Percentiles rank a stretch among this genome's conserved stretches.
Evolutionary conservation across 805 yeast species (phyloP).

Genomic region (Kluyveromyces starmeri): DNA sequence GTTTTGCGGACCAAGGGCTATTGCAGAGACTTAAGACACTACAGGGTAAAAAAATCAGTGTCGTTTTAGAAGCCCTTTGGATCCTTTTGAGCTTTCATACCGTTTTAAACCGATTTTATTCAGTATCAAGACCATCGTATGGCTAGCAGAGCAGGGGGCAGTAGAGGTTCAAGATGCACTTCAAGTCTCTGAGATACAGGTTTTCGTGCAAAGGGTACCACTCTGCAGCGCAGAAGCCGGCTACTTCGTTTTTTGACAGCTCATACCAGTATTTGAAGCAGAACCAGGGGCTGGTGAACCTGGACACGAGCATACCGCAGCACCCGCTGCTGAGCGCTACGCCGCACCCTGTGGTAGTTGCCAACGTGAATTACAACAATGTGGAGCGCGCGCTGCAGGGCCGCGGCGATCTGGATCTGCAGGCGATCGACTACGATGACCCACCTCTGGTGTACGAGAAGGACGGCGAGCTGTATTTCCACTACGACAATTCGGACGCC

Average conservation of each 20-base stretch:
- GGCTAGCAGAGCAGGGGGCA: no score
- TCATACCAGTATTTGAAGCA: slow-evolving; percentile 34
- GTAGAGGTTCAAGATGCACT: slow-evolving; percentile 25
- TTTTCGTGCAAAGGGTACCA: slow-evolving; percentile 31
- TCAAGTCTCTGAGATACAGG: slow-evolving; percentile 34
- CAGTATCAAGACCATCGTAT: no score
- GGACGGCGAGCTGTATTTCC: background rate
- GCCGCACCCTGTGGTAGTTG: slow-evolving; percentile 32
- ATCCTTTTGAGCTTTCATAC: no score
- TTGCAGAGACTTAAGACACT: no score
- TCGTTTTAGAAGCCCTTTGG: no score
- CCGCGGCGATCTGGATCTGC: slow-evolving; percentile 7
- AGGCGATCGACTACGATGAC: slow-evolving; percentile 5
- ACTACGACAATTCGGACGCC: no score
- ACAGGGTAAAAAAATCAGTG: no score
- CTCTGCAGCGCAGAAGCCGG: slow-evolving; percentile 27
- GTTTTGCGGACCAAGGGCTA: no score
- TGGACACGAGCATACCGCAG: slow-evolving; percentile 16
- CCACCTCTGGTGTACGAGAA: slow-evolving; percentile 3
- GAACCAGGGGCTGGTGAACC: slow-evolving; percentile 27
- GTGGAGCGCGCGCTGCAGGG: slow-evolving; percentile 21
- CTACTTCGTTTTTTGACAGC: slow-evolving; percentile 33
- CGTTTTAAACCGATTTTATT: no score
- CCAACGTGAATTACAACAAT: slow-evolving; percentile 25
- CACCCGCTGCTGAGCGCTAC: slow-evolving; percentile 15